Evolutionary conservation across 1,284 basidiomycete species (phyloP).

Genomic region (Rhodofomes roseus): DNA sequence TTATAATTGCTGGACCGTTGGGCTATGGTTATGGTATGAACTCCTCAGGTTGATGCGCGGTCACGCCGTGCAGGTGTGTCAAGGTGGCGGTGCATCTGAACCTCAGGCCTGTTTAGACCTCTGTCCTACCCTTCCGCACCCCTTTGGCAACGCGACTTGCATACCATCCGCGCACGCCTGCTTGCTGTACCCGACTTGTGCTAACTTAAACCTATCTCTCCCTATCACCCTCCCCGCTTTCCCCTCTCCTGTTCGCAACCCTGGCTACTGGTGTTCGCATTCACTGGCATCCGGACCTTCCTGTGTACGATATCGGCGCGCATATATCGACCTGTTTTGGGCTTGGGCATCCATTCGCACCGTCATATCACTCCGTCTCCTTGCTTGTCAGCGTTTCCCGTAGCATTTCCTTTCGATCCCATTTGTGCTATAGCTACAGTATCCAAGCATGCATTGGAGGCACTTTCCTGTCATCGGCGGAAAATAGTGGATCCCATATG

Average conservation of each 20-base stretch:
- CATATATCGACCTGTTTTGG: slow-evolving; percentile 14
- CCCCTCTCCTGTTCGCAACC: slow-evolving; percentile 10
- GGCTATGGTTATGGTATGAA: slow-evolving; percentile 3
- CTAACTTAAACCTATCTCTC: slow-evolving; percentile 25
- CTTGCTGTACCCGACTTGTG: slow-evolving; percentile 6
- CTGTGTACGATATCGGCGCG: slow-evolving; percentile 27
- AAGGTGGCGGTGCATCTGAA: neutral
- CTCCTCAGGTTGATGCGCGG: slow-evolving; percentile 2
- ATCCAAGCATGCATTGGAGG: slow-evolving; percentile 15
- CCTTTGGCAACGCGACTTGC: neutral
- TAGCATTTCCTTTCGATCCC: slow-evolving; percentile 7
- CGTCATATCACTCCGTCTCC: slow-evolving; percentile 11
- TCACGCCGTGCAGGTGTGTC: slow-evolving; percentile 1
- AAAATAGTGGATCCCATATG: neutral
- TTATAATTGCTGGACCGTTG: slow-evolving; percentile 24
- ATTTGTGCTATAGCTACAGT: slow-evolving; percentile 24
- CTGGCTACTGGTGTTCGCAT: slow-evolving; percentile 21
- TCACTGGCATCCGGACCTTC: slow-evolving; percentile 25
- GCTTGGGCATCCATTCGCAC: slow-evolving; percentile 17
- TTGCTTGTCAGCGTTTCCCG: slow-evolving; percentile 12
- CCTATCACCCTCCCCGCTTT: slow-evolving; percentile 9
- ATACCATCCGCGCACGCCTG: neutral
- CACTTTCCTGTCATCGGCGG: neutral
- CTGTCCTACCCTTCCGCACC: neutral
- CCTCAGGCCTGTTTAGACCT: neutral